Evolutionary conservation across 768 basidiomycete genomes (phyloP).

Genomic region (Gloeostereum incarnatum): DNA sequence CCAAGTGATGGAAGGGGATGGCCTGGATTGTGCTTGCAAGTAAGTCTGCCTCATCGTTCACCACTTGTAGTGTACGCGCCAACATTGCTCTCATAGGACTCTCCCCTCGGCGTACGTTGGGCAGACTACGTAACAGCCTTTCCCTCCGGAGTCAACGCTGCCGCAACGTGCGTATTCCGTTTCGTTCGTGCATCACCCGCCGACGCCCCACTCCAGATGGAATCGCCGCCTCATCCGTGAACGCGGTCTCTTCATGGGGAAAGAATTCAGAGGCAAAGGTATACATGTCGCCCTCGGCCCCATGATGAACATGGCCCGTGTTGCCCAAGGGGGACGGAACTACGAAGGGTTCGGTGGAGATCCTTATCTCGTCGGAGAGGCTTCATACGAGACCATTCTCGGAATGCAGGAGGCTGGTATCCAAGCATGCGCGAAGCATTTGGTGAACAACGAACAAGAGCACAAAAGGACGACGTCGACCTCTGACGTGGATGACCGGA

Average conservation of each 20-base stretch:
- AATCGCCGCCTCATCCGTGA: constrained; percentile 71
- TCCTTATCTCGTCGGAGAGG: constrained; percentile 78
- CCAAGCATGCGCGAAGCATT: constrained; percentile 83
- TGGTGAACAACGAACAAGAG: constrained; percentile 70
- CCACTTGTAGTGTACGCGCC: background rate
- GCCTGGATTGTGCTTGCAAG: constrained; percentile 69
- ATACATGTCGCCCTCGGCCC: constrained; percentile 69
- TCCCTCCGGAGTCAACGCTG: constrained; percentile 78
- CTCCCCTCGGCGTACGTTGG: constrained; percentile 71
- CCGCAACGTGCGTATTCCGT: constrained; percentile 54
- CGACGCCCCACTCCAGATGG: constrained; percentile 30
- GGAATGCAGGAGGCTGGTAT: constrained; percentile 77
- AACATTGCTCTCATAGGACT: constrained; percentile 19
- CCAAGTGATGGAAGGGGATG: too few relatives aligned
- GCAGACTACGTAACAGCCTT: constrained; percentile 70
- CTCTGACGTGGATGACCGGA: constrained; percentile 74
- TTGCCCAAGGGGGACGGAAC: constrained; percentile 75
- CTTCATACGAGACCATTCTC: constrained; percentile 70
- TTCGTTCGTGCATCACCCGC: constrained; percentile 1
- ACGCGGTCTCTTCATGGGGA: constrained; percentile 72
- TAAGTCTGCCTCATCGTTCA: constrained; percentile 11
- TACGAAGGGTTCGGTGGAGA: constrained; percentile 97
- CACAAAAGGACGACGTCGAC: constrained; percentile 42
- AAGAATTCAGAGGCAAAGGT: constrained; percentile 78
- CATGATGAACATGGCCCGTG: constrained; percentile 83